Percentiles rank a stretch among this genome's conserved stretches.
Conservation (phyloP, 192 early-diverging fungal genomes). For the Lunasporangiospora selenospora region DNA sequence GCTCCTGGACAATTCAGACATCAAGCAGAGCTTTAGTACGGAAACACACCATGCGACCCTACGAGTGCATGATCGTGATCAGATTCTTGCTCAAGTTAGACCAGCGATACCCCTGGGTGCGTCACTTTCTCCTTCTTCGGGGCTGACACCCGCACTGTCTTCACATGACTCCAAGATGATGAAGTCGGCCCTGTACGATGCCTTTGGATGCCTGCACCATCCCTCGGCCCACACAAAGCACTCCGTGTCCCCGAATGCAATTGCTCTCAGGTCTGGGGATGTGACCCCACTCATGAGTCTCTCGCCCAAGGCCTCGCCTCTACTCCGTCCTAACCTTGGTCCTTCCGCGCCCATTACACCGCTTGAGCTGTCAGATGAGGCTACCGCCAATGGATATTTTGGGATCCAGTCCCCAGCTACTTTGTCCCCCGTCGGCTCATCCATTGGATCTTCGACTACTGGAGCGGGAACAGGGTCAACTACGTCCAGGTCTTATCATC, state of each 20-base stretch:
- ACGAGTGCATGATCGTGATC: too few species aligned
- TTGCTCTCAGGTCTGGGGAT: conserved; percentile 12
- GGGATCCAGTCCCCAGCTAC: too few species aligned
- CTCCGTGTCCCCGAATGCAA: background rate
- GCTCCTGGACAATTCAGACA: too few species aligned
- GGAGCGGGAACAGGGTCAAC: too few species aligned
- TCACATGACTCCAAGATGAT: conserved; percentile 32
- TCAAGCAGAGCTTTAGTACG: too few species aligned
- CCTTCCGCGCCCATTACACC: conserved; percentile 34
- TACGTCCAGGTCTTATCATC: too few species aligned
- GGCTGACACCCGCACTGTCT: background rate
- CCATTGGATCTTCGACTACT: too few species aligned
- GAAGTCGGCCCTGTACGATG: conserved; percentile 26
- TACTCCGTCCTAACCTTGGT: conserved; percentile 36
- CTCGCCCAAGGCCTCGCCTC: conserved; percentile 24
- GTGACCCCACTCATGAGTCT: conserved; percentile 11
- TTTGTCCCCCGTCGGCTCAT: too few species aligned
- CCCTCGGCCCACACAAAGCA: conserved; percentile 35
- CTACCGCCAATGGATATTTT: conserved; percentile 15
- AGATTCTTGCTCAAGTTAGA: too few species aligned
- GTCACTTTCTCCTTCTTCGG: too few species aligned
- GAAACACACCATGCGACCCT: too few species aligned
- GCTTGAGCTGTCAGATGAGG: conserved; percentile 22
- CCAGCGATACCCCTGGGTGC: too few species aligned
- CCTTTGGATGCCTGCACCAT: conserved; percentile 37